These are phyloP conservation scores for Tetrahymena malaccensis DNA, from an alignment of 73 alveolate genomes.

Conservation along the genomic window DNA sequence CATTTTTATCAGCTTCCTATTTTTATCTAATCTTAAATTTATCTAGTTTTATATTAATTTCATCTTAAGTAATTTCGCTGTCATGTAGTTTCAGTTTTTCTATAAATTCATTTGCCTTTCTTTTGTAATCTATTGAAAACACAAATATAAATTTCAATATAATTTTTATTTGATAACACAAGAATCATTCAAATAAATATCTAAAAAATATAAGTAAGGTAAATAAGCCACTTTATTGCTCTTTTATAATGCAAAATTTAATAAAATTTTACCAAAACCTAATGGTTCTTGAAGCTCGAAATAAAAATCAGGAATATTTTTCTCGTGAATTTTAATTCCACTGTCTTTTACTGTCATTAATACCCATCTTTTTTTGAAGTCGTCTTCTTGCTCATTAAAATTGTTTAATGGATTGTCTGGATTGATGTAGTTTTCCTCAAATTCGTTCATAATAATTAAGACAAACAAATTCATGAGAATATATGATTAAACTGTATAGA, in stretches of 20 bases:
- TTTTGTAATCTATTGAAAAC: background rate
- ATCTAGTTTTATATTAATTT: background rate
- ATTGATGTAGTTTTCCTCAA: constrained; percentile 86
- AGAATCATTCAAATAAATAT: too few species aligned
- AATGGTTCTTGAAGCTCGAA: constrained; percentile 44
- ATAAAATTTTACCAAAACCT: constrained; percentile 37
- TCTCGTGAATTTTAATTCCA: constrained; percentile 56
- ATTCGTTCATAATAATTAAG: constrained; percentile 87
- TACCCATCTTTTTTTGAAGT: constrained; percentile 85
- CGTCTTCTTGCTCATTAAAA: constrained; percentile 63
- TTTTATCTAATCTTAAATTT: background rate
- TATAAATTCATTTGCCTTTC: background rate
- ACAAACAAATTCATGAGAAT: constrained; percentile 91
- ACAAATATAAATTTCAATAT: too few species aligned
- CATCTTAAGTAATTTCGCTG: background rate
- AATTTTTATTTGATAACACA: too few species aligned
- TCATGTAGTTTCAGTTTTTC: background rate
- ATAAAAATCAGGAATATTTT: constrained; percentile 40
- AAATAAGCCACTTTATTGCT: too few species aligned
- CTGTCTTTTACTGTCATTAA: constrained; percentile 27
- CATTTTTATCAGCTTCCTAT: background rate
- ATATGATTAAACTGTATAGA: constrained; percentile 22
- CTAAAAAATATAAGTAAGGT: too few species aligned
- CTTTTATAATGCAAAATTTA: background rate
- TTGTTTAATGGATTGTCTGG: constrained; percentile 75